Evolutionary conservation across 352 stramenopile species (phyloP), one percentile per base, ranked within the genome.

Genomic region (Phytophthora ramorum): DNA sequence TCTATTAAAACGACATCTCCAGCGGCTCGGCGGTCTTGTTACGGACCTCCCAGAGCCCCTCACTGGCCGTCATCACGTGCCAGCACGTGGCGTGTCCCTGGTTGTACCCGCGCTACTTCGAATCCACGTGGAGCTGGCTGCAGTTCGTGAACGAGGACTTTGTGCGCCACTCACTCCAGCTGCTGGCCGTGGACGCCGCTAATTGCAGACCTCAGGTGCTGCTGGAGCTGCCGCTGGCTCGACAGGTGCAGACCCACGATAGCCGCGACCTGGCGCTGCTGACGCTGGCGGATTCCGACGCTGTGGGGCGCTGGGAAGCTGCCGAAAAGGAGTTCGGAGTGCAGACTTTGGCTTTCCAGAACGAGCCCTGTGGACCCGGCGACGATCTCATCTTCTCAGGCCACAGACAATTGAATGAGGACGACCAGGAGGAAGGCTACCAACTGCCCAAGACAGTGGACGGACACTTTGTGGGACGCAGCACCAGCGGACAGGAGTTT

Each of bases 81-180:
- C 83, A 92, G 58, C 87, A 95, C 58, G 85, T 95, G 22, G 85
- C 84, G 41, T 95, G 85, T 73, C 87, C 85, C 37, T 93, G 87
- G 87, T 69, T 83, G 4, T 93, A 92, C 68, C 83, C 83, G 12
- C 74, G 73, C 45, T 93, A 95, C 64, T 95, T 93, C 58, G 26
- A 59, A 10, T 72, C 91, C 51, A 91, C 86, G 63, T 93, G 85
- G 85, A 75, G 90, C 59, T 95, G 85, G 87, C 80, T 95, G 49
- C 83, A 95, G 69, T 81, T 89, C 66, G 85, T 95, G 57, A 87
- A 76, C 66, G 83, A 93, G 56, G 74, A 85, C 47, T 89, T 90
- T 32, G 79, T 93, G 38, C 70, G 78, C 32, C 81, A 93, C 51
- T 90, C 81, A 58, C 70, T 95, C 47, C 74, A 90, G 54, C 46